Evolutionary conservation across 2,329 filamentous ascomycete genomes (phyloP).

Genomic region (Phialemoniopsis sp.): DNA sequence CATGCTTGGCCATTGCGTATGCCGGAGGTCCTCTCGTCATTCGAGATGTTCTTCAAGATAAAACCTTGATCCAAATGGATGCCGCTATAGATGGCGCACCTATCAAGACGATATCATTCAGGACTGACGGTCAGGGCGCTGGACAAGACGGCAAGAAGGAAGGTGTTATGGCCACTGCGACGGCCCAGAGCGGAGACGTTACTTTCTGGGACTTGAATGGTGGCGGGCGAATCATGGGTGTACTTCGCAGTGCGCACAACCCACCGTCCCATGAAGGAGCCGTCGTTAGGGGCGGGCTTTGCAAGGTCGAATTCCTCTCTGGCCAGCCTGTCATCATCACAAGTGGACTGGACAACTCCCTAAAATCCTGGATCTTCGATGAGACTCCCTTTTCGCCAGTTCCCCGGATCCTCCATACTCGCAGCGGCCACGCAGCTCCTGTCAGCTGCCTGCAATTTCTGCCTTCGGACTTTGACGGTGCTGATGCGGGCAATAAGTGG

Average conservation of each 20-base stretch:
- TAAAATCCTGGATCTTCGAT: slow-evolving; percentile 97
- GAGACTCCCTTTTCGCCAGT: slow-evolving; percentile 84
- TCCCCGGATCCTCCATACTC: slow-evolving; percentile 78
- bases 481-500: slow-evolving; percentile 90
- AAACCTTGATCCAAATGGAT: slow-evolving; percentile 64
- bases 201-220: slow-evolving; percentile 95
- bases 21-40: slow-evolving; percentile 73
- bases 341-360: slow-evolving; percentile 85
- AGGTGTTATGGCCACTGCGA: slow-evolving; percentile 92
- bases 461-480: slow-evolving; percentile 82
- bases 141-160: slow-evolving; percentile 80
- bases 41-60: slow-evolving; percentile 78
- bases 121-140: slow-evolving; percentile 83
- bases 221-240: slow-evolving; percentile 79
- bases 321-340: slow-evolving; percentile 89
- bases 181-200: slow-evolving; percentile 74
- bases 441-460: slow-evolving; percentile 81
- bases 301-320: slow-evolving; percentile 81
- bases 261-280: slow-evolving; percentile 55
- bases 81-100: slow-evolving; percentile 60
- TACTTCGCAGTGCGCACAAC: slow-evolving; percentile 84
- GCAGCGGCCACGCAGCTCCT: slow-evolving; percentile 85
- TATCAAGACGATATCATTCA: slow-evolving; percentile 82
- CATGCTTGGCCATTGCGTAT: slow-evolving; percentile 84
- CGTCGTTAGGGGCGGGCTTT: slow-evolving; percentile 71